Evolutionary conservation across 2,329 filamentous ascomycete genomes (phyloP), one percentile per base, ranked within the genome.

Genomic region (Xylariomycetidae sp.): DNA sequence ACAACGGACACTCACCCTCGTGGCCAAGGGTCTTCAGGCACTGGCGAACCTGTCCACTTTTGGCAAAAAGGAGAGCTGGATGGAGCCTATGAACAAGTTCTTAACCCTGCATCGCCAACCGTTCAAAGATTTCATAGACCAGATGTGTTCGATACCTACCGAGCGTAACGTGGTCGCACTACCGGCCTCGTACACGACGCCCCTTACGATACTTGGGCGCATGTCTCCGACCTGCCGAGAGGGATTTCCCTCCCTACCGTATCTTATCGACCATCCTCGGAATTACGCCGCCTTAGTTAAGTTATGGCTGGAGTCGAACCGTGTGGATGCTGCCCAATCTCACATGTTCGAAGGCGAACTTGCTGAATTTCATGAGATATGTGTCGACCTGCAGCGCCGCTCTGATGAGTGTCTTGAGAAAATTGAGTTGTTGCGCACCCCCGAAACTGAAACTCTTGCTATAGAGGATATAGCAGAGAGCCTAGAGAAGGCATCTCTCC

Each of bases 61-160:
- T 54, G 90, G 90, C 25, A 89, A 85, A 54, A 94, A 95, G 56
- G 90, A 97, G 59, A 80, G 84, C n/a, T 97, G 88, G 88, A 96
- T 97, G 89, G 89, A 95, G 62, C 88, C 88, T 0, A 97, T 97
- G 90, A 97, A 96, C 54, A 77, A 76, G 27, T 96, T 96, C 50
- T 66, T 97, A 23, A 73, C 71, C 7, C 70, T 77, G 2, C 82
- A 94, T 51, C 78, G 88, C 14, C 74, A 82, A 48, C 77, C 85
- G 25, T 88, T 96, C 60, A 94, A 89, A 57, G 75, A 82, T 29
- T 96, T 89, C 49, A 83, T 96, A 40, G 89, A 97, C 54, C 72
- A 79, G 18, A 77, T 96, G 29, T 96, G 90, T 64, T 78, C 82
- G 7, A 86, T 96, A 33, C 82, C 87, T 2, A 76, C 82, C 3